phyloP scores from a whole-genome alignment of 169 alveolate genomes.

The Fabrea salina region DNA sequence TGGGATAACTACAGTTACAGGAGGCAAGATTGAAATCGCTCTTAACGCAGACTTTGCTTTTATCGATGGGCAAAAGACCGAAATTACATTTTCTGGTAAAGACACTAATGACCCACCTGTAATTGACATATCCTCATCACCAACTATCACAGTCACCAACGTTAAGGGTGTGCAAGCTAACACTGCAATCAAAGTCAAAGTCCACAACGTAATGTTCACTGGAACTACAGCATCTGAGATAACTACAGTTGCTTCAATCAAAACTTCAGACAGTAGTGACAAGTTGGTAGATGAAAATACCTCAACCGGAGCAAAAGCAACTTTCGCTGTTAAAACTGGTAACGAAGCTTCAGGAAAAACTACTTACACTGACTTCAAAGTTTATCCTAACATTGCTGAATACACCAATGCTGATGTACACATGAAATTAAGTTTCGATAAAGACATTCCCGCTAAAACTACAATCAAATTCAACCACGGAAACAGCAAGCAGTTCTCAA shows the following conservation, averaged over 20 bases:
- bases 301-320: neutral
- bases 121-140: no score
- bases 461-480: no score
- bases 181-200: neutral
- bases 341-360: neutral
- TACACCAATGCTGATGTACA: neutral
- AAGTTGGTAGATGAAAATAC: neutral
- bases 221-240: neutral
- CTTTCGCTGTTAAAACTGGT: neutral
- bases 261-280: neutral
- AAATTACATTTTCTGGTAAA: no score
- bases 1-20: neutral
- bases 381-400: neutral
- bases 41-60: no score
- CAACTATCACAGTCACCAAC: no score
- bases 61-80: no score
- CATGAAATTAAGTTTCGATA: neutral
- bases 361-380: neutral
- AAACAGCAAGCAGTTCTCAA: no score
- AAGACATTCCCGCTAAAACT: neutral
- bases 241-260: neutral
- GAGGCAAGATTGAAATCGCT: neutral
- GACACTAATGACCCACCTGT: no score
- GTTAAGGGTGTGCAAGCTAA: no score
- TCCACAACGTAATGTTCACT: neutral